Conservation (phyloP, 345 rosid species). For the Trapa bicornis region DNA sequence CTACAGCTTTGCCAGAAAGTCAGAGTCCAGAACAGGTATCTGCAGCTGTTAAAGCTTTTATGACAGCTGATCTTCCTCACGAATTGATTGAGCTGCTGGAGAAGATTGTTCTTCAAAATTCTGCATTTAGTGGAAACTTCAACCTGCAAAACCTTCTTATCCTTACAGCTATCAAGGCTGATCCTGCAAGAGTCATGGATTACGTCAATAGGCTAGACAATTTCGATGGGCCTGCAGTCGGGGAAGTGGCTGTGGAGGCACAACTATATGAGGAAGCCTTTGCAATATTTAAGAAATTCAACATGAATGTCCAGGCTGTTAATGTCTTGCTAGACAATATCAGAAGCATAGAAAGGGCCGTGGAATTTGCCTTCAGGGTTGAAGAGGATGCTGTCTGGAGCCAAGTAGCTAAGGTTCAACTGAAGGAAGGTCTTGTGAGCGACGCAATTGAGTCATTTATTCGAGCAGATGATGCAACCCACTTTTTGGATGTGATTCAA, state of each 20-base stretch:
- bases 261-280: constrained; percentile 69
- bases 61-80: constrained; percentile 43
- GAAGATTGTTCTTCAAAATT: constrained; percentile 93
- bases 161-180: constrained; percentile 91
- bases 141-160: constrained; percentile 95
- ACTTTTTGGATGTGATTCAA: constrained; percentile 33
- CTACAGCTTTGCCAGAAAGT: constrained; percentile 73
- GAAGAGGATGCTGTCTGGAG: constrained; percentile 98
- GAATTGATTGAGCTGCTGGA: constrained; percentile 46
- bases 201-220: constrained; percentile 87
- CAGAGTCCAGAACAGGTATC: constrained; percentile 47
- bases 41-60: constrained; percentile 42
- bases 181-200: constrained; percentile 95
- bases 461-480: constrained; percentile 58
- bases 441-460: constrained; percentile 96
- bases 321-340: constrained; percentile 34
- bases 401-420: constrained; percentile 92
- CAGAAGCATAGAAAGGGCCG: constrained; percentile 47
- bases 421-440: constrained; percentile 86
- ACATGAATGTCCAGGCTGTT: constrained; percentile 40
- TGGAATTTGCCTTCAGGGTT: constrained; percentile 92
- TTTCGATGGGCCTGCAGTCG: constrained; percentile 98
- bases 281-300: constrained; percentile 44
- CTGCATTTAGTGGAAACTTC: constrained; percentile 95
- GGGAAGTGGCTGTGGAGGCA: constrained; percentile 92